Conservation (phyloP, 345 rosid genomes). For the Camelina laxa region DNA sequence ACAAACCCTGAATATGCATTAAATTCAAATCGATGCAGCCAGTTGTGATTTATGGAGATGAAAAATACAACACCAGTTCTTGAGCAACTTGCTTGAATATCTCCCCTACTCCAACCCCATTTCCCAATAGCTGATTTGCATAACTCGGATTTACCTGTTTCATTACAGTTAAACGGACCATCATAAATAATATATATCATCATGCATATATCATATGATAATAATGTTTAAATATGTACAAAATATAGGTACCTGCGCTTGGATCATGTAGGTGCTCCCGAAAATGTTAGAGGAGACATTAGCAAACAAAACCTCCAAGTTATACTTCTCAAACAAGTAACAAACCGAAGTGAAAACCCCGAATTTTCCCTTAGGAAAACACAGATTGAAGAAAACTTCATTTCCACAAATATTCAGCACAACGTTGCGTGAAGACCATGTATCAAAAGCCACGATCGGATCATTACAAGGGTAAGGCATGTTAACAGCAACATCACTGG, state of each 20-base stretch:
- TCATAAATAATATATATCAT: not conserved
- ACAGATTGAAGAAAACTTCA: conserved; percentile 64
- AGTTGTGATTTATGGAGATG: conserved; percentile 26
- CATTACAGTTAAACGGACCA: not conserved
- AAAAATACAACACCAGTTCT: conserved; percentile 39
- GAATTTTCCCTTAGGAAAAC: conserved; percentile 49
- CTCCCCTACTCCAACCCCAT: conserved; percentile 53
- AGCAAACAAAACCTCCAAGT: conserved; percentile 60
- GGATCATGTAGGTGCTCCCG: conserved; percentile 59
- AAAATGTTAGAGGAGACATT: conserved; percentile 51
- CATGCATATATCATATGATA: conserved; percentile 6
- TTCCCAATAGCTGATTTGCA: conserved; percentile 43
- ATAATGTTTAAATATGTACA: conserved; percentile 3
- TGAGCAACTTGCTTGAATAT: conserved; percentile 61
- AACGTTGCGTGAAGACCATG: conserved; percentile 66
- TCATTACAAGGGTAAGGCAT: conserved; percentile 47
- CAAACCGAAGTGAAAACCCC: conserved; percentile 59
- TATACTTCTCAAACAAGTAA: conserved; percentile 62
- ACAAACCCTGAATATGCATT: conserved; percentile 12
- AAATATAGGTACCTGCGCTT: conserved; percentile 49
- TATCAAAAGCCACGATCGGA: conserved; percentile 48
- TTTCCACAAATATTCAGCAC: conserved; percentile 64
- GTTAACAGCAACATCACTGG: not conserved
- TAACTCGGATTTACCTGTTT: conserved; percentile 30
- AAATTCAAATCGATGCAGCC: conserved; percentile 1